Evolutionary conservation across 768 basidiomycete genomes (phyloP), one percentile per base, ranked within the genome.

Genomic region (Megacollybia marginata): DNA sequence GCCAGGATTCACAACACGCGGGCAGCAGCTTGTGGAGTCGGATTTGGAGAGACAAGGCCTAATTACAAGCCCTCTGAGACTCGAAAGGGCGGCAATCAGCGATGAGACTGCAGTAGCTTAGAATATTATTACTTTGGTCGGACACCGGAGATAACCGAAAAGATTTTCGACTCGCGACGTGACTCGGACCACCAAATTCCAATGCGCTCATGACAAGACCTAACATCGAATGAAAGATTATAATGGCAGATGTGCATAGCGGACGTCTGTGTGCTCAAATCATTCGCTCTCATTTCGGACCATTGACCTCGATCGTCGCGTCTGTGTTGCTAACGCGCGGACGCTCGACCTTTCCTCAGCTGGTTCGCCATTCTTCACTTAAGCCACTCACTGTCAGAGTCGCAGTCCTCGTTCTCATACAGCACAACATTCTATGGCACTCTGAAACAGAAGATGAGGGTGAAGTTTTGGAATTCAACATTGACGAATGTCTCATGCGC

Each of bases 351-450:
- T 65, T 91, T 19, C 52, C 71, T 9, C 82, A 87, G 56, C 62
- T 95, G 46, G 70, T 83, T 33, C 83, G 85, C 32, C 82, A 82
- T 59, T 80, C 91, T 1, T 72, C 69, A 28, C 65, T 91, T 23
- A 85, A 81, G 57, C 76, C 82, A 9, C 80, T 83, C 20, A 80
- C 75, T 1, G 76, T 85, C 12, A 81, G 86, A 48, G 82, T 83
- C 23, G 75, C 81, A 16, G 68, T 94, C 16, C 70, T 96, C 42
- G 78, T 85, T 42, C 77, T 97, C 48, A 75, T 94, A 15, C 94
- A 97, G 62, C 94, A 97, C 62, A 93, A 96, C 65, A 66, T 96
- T 42, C 72, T 94, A 42, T 93, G 92, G 88, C 89, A 92, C 60
- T 78, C 84, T 9, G 76, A 76, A 35, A 75, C 75, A 5, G 82